A percentile compares a stretch with the other conserved stretches of the same genome.
Conservation (phyloP, 2,329 filamentous ascomycete genomes). For the Cercospora janseana region DNA sequence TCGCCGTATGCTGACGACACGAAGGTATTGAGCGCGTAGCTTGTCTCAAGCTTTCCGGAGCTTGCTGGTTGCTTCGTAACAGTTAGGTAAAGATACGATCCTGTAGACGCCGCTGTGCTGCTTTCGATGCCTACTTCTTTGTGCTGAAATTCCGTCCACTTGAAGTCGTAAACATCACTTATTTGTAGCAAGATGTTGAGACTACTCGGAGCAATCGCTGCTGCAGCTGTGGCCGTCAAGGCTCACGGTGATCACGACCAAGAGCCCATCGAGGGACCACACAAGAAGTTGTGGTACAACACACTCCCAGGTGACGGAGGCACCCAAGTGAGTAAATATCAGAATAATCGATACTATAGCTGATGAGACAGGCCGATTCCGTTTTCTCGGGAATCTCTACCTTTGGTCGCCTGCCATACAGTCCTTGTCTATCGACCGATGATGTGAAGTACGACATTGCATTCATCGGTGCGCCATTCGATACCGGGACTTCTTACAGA, state of each 20-base stretch:
- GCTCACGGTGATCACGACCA: slow-evolving; percentile 58
- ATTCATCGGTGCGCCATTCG: slow-evolving; percentile 80
- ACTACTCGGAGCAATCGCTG: slow-evolving; percentile 24
- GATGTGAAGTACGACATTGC: slow-evolving; percentile 78
- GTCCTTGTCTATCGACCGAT: slow-evolving; percentile 68
- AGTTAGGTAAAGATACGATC: slow-evolving; percentile 22
- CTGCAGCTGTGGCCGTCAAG: slow-evolving; percentile 50
- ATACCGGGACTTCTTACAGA: slow-evolving; percentile 64
- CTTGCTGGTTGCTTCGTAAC: slow-evolving; percentile 8
- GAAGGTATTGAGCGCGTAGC: slow-evolving; percentile 18
- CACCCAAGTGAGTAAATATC: slow-evolving; percentile 60
- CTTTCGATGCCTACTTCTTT: slow-evolving; percentile 8
- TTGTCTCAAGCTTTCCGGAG: slow-evolving; percentile 17
- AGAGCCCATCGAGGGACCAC: slow-evolving; percentile 66
- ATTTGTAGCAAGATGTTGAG: slow-evolving; percentile 26
- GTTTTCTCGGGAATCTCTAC: slow-evolving; percentile 87
- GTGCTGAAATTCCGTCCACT: not conserved
- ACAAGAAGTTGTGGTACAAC: slow-evolving; percentile 78
- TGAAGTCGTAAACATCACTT: not conserved
- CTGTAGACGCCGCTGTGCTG: slow-evolving; percentile 3
- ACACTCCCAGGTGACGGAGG: slow-evolving; percentile 78
- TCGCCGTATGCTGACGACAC: slow-evolving; percentile 12
- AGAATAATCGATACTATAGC: not conserved
- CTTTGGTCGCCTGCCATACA: slow-evolving; percentile 76
- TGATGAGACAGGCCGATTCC: slow-evolving; percentile 66